A percentile compares a stretch with the other conserved stretches of the same genome.
Conservation (phyloP, 2,329 filamentous ascomycete species). For the Colletotrichum graminicola region DNA sequence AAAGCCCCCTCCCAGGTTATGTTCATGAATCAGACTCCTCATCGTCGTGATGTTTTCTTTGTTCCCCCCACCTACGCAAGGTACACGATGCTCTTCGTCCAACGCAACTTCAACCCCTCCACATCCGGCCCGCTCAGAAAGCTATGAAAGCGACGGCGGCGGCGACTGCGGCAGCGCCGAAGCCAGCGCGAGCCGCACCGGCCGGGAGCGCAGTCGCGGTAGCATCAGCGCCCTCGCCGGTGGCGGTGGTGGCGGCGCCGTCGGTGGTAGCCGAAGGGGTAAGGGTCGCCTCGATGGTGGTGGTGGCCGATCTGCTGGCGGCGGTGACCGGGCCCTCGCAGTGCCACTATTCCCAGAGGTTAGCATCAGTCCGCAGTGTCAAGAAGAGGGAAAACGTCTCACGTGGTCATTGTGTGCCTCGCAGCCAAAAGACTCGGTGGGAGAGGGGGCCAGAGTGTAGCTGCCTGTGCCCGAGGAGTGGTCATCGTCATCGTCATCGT, state of each 20-base stretch:
- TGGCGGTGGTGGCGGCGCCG: conserved; percentile 4
- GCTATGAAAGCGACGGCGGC: conserved; percentile 39
- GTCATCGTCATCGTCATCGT: too few relatives aligned
- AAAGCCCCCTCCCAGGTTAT: conserved; percentile 6
- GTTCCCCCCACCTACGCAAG: background rate
- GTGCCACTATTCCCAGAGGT: conserved; percentile 53
- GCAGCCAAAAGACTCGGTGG: background rate
- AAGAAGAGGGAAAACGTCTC: too few relatives aligned
- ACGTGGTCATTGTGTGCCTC: background rate
- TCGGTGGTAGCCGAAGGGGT: conserved; percentile 14
- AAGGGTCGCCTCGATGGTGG: conserved; percentile 11
- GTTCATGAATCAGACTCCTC: conserved; percentile 15
- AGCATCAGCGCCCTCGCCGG: conserved; percentile 60
- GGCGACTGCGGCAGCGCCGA: conserved; percentile 35
- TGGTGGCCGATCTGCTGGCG: background rate
- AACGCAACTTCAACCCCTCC: background rate
- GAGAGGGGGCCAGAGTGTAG: background rate
- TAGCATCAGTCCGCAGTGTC: conserved; percentile 45
- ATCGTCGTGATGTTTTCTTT: background rate
- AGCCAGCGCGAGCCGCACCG: conserved; percentile 27
- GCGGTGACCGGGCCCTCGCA: conserved; percentile 43
- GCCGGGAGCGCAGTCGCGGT: conserved; percentile 37
- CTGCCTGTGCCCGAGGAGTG: background rate
- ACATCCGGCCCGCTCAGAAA: background rate
- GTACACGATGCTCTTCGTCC: background rate